A percentile compares a stretch with the other conserved stretches of the same genome.
Evolutionary conservation across 2,329 filamentous ascomycete species (phyloP).

Genomic region (Alternaria arborescens): DNA sequence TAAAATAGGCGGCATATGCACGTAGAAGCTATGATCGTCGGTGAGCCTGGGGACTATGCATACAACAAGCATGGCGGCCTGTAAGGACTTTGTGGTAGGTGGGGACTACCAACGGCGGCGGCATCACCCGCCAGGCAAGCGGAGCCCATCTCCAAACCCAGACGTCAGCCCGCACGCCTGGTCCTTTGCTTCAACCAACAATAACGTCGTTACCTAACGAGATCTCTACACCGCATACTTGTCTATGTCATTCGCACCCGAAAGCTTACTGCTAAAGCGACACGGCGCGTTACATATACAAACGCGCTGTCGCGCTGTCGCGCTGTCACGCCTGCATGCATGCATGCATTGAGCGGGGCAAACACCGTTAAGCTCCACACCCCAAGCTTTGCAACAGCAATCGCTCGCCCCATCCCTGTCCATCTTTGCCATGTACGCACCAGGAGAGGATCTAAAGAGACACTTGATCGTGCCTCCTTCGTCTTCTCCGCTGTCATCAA

Average conservation of each 20-base stretch:
- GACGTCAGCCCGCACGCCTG: not conserved
- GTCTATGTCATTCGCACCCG: not conserved
- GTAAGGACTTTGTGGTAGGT: constrained; percentile 8
- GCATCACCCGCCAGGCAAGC: constrained; percentile 3
- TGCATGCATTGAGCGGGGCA: constrained; percentile 3
- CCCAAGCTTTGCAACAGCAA: constrained; percentile 9
- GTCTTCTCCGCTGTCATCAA: constrained; percentile 32
- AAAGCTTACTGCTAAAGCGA: not conserved
- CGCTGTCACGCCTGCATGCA: constrained; percentile 30
- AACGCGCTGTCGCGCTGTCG: constrained; percentile 31
- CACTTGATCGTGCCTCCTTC: constrained; percentile 28
- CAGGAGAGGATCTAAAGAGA: constrained; percentile 30
- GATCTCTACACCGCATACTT: not conserved
- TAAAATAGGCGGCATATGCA: constrained; percentile 5
- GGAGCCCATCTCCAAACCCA: not conserved
- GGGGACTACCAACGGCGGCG: constrained; percentile 1
- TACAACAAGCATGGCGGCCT: not conserved
- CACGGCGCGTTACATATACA: constrained; percentile 4
- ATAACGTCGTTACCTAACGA: not conserved
- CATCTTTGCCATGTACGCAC: constrained; percentile 13
- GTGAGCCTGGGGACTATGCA: not conserved
- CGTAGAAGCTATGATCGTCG: not conserved
- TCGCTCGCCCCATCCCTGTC: constrained; percentile 5
- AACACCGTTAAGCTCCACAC: not conserved
- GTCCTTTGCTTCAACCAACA: not conserved